Base-by-base conservation (phyloP, 108 stramenopile genomes). In the Stephanodiscus triporus region DNA sequence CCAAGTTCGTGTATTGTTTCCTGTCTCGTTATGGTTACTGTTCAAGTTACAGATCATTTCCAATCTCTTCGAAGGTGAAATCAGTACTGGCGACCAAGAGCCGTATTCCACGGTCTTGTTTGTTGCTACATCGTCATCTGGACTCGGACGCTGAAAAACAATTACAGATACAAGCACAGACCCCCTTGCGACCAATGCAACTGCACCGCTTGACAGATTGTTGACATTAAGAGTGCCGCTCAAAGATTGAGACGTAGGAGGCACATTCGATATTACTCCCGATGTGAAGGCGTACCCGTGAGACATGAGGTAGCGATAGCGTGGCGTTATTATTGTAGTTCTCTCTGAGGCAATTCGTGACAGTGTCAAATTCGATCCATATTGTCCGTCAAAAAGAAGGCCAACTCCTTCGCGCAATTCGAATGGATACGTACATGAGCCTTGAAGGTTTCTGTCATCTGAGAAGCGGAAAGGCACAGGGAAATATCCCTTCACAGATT, bases 261-360 rank as follows among this genome's bases (percentile, higher is more conserved):
- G 86, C 42, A 90, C 86, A 57, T 80, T 48, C 0, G 62, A 34
- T 29, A 90, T 75, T 7, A 76, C 60, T 24, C 89, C 87, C 13
- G 89, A 90, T 23, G 84, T 86, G 61, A 90, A 86, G 13, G 77
- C 86, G 51, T 50, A 62, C 11, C 89, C 89, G 56, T 80, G 68
- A n/a, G 74, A 72, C 79, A 87, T 73, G 2, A 76, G 65, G 64
- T 66, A 65, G 13, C 68, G 73, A 43, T 82, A 83, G 2, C 57
- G 69, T 61, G 48, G 65, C 45, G 77, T 77, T 26, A 80, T 56
- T 36, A 80, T 80, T 22, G 79, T 72, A 27, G 78, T 43, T 5
- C 43, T 50, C 13, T 47, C 64, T 10, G 20, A 51, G 47, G 75
- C 27, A 0, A 43, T 22, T 47, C 45, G 27, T 3, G 70, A 68